Conservation (phyloP, 495 filamentous ascomycete species). For the Hyaloscypha bicolor region DNA sequence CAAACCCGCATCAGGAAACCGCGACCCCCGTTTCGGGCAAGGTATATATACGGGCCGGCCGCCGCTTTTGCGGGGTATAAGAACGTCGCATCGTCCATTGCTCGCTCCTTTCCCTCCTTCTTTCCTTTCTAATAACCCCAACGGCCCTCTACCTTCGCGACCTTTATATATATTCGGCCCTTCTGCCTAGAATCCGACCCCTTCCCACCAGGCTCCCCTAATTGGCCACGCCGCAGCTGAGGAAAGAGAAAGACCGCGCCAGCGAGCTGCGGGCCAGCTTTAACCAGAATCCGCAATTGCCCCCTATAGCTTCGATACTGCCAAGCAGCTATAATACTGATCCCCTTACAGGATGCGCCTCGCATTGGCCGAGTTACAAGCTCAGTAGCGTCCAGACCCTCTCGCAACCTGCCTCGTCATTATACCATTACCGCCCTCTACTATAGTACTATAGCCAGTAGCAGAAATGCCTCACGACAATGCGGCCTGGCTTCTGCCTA, state of each 20-base stretch:
- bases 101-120: too few species aligned
- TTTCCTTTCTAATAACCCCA: too few species aligned
- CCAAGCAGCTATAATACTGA: slow-evolving; percentile 26
- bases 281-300: slow-evolving; percentile 26
- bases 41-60: too few species aligned
- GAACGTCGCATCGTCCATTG: too few species aligned
- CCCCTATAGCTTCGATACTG: slow-evolving; percentile 22
- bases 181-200: slow-evolving; percentile 25
- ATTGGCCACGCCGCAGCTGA: slow-evolving; percentile 29
- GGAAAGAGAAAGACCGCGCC: slow-evolving; percentile 21
- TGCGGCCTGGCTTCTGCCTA: slow-evolving; percentile 19
- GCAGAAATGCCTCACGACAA: slow-evolving; percentile 8
- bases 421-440: slow-evolving; percentile 22
- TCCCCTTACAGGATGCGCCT: slow-evolving; percentile 17
- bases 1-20: slow-evolving; percentile 1
- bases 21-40: too few species aligned
- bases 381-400: slow-evolving; percentile 18
- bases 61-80: too few species aligned
- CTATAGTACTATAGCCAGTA: slow-evolving; percentile 6
- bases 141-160: too few species aligned
- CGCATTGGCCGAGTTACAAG: slow-evolving; percentile 17
- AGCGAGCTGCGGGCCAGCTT: slow-evolving; percentile 28
- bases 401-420: slow-evolving; percentile 28
- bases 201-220: too few species aligned
- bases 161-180: slow-evolving; percentile 10